These are phyloP conservation scores for Nemania diffusa DNA, from an alignment of 2,329 filamentous ascomycete species.

Conservation along the genomic window DNA sequence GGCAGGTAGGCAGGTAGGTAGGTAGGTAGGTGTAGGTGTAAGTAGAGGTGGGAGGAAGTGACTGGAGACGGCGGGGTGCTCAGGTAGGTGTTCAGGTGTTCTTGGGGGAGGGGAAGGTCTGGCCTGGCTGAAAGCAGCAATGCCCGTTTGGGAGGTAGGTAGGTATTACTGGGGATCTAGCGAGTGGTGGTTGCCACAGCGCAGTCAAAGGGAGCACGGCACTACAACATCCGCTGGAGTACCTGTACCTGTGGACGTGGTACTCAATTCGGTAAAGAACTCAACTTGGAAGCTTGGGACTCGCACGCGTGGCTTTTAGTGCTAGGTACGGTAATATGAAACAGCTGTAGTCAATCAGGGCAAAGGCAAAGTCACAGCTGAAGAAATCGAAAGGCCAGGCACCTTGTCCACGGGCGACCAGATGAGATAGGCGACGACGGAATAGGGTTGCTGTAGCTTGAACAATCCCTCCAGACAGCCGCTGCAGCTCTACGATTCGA, in stretches of 20 bases:
- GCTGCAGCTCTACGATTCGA: slow-evolving; percentile 27
- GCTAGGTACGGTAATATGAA: background rate
- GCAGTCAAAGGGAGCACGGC: slow-evolving; percentile 34
- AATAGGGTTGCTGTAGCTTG: slow-evolving; percentile 24
- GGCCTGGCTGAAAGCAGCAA: slow-evolving; percentile 43
- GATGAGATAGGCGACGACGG: slow-evolving; percentile 10
- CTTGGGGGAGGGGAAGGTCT: slow-evolving; percentile 32
- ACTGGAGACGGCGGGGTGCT: slow-evolving; percentile 28
- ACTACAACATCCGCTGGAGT: slow-evolving; percentile 32
- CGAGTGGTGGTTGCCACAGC: slow-evolving; percentile 34
- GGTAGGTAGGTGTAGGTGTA: too few relatives aligned
- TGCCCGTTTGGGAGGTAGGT: slow-evolving; percentile 31
- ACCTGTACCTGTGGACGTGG: slow-evolving; percentile 11
- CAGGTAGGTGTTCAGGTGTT: slow-evolving; percentile 21
- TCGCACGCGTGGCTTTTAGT: background rate
- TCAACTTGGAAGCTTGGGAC: background rate
- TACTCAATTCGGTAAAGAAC: slow-evolving; percentile 13
- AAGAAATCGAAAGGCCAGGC: slow-evolving; percentile 12
- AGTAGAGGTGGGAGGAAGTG: slow-evolving; percentile 25
- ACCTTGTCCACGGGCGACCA: slow-evolving; percentile 10
- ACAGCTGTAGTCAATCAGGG: slow-evolving; percentile 12
- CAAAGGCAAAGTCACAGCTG: slow-evolving; percentile 20
- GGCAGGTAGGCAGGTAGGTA: too few relatives aligned
- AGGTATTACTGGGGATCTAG: slow-evolving; percentile 27
- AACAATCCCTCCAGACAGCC: slow-evolving; percentile 21